Base-by-base conservation (phyloP, 1,139 yeast species). In the Kurtzmaniella natalensis region DNA sequence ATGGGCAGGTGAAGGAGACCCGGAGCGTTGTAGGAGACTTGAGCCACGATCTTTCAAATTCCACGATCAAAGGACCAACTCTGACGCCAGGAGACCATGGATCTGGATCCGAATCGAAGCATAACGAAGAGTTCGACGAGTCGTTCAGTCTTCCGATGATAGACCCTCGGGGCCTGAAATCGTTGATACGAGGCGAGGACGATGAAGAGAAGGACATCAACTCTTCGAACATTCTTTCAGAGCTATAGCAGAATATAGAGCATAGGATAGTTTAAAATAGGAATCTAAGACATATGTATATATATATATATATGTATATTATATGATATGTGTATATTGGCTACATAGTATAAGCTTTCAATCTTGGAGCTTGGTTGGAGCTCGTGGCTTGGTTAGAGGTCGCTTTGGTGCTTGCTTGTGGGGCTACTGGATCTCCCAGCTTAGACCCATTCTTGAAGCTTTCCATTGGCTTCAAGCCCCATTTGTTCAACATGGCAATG, bases 381-480 rank as follows among this genome's bases (percentile, higher is more conserved):
- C 31, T 8, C 15, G 24, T 20, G 18, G 17, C 7, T 20, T n/a
- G 27, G 7, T 13, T 8, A 10, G 26, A 4, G 14, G 15, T 4
- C 15, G 4, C 26, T 11, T 13, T 23, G 5, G 14, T 9, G 6
- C 11, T 10, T 7, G 11, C 26, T 23, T 23, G 16, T 23, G 11
- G 39, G 20, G 37, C 35, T 7, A 45, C 35, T 31, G 23, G 27
- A 7, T 23, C 14, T 9, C 13, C 16, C 4, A 16, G 26, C 16
- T 23, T 23, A 7, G n/a, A n/a, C n/a, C 19, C 19, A 18, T 42
- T 34, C 22, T 33, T 37, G 42, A 74, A 75, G 41, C 81, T 70
- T 53, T 75, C 65, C 85, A 82, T 77, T 25, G 88, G 87, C 42
- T 56, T 63, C 46, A 81, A 55, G 0, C 94, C 94, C 92, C 92